Conservation (phyloP, 1,284 basidiomycete genomes). For the Cutaneotrichosporon cutaneum region DNA sequence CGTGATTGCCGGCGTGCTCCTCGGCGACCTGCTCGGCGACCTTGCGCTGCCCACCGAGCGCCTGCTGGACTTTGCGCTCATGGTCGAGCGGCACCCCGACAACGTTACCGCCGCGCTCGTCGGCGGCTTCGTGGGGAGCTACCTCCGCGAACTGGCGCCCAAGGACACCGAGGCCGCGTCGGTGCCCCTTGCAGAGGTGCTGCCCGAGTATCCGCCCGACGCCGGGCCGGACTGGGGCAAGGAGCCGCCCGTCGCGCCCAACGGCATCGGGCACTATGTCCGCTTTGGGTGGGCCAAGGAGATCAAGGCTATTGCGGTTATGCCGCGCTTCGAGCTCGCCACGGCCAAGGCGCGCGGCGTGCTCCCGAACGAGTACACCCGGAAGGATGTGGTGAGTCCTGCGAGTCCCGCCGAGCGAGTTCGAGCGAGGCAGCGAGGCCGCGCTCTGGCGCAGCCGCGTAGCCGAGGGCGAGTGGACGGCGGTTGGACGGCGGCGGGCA, state of each 20-base stretch:
- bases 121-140: conserved; percentile 97
- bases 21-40: conserved; percentile 78
- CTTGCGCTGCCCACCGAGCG: conserved; percentile 69
- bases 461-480: background rate
- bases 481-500: background rate
- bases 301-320: conserved; percentile 92
- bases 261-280: conserved; percentile 92
- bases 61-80: conserved; percentile 91
- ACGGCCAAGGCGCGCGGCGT: conserved; percentile 92
- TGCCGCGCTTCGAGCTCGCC: conserved; percentile 93
- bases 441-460: background rate
- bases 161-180: conserved; percentile 76
- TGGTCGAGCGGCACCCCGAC: conserved; percentile 99
- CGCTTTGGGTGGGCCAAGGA: conserved; percentile 81
- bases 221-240: conserved; percentile 87
- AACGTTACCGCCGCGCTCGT: conserved; percentile 97
- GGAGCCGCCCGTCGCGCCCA: conserved; percentile 81
- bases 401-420: background rate
- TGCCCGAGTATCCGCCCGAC: conserved; percentile 93
- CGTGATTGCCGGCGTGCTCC: conserved; percentile 90
- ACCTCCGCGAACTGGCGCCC: conserved; percentile 75
- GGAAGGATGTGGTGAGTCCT: conserved; percentile 80
- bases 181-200: conserved; percentile 91
- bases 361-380: conserved; percentile 76
- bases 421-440: background rate